phyloP scores from a whole-genome alignment of 768 basidiomycete species.

The Phaeotremella fagi region DNA sequence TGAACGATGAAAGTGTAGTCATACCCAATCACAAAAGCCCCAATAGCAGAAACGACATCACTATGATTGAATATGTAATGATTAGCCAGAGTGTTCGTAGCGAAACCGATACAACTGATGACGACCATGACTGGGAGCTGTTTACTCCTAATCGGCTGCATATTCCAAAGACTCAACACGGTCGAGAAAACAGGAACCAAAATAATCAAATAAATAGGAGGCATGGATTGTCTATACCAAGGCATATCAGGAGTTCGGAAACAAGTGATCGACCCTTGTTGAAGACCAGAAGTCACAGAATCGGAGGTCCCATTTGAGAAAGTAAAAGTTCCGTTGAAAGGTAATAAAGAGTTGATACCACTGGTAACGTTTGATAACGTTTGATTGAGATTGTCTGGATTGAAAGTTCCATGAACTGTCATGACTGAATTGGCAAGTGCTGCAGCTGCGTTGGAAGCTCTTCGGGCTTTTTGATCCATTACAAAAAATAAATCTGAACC shows the following conservation, averaged over 20 bases:
- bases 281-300: slow-evolving; percentile 49
- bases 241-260: slow-evolving; percentile 61
- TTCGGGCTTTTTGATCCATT: slow-evolving; percentile 23
- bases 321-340: slow-evolving; percentile 43
- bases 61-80: slow-evolving; percentile 63
- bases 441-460: slow-evolving; percentile 49
- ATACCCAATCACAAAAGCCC: slow-evolving; percentile 40
- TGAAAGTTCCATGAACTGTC: slow-evolving; percentile 63
- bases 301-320: slow-evolving; percentile 38
- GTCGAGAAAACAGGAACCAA: slow-evolving; percentile 50
- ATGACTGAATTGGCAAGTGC: slow-evolving; percentile 56
- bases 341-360: slow-evolving; percentile 51
- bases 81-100: slow-evolving; percentile 74
- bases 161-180: slow-evolving; percentile 67
- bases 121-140: slow-evolving; percentile 77
- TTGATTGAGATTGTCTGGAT: too few relatives aligned
- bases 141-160: slow-evolving; percentile 67
- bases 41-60: slow-evolving; percentile 36
- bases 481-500: slow-evolving; percentile 44
- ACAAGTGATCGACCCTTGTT: slow-evolving; percentile 56
- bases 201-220: slow-evolving; percentile 56
- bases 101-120: slow-evolving; percentile 61
- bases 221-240: slow-evolving; percentile 80
- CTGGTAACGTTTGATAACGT: slow-evolving; percentile 71
- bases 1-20: too few relatives aligned